Evolutionary conservation across 768 basidiomycete genomes (phyloP), one percentile per base, ranked within the genome.

Genomic region (Pholiota molesta): DNA sequence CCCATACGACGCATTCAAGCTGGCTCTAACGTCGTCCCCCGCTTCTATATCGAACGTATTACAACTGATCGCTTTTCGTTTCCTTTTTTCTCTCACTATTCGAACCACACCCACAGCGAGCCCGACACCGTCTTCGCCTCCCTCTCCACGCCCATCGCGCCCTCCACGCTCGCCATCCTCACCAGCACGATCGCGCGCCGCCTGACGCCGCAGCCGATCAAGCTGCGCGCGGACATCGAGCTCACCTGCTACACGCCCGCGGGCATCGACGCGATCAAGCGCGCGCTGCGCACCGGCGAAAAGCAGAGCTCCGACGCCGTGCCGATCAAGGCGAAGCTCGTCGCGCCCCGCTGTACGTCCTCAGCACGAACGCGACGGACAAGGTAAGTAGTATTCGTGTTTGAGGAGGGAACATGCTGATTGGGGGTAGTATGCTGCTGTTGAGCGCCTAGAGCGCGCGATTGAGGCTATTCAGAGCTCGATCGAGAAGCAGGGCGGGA

Each of bases 131-230:
- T 99, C n/a, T 95, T 95, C 69, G 80, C 86, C 2, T 81, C 88
- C 0, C 81, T 98, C 35, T 72, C 82, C 8, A 78, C 82, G 3
- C 84, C 87, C 8, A 77, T 90, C 54, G 78, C 86, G 3, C 70
- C 80, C 6, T 78, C 85, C 0, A 89, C 89, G 1, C 78, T 87
- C 31, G 75, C 81, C 3, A 81, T 91, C 45, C 84, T 98, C 19
- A 85, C 84, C 63, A 75, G 83, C 59, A 97, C 94, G 21, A 97
- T 99, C 71, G 95, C 96, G 7, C 90, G 95, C 47, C 90, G 97
- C 13, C 82, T 99, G 40, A 99, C 97, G 0, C 97, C 97, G 1
- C 97, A 99, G 74, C 95, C 97, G 5, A 96, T 99, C 82, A 99
- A 98, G 79, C 86, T 99, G 42, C 94, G 97, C 68, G 95, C 97